Evolutionary conservation across 225 moss, liverwort and hornwort genomes (phyloP).

Genomic region (Asterella californica): DNA sequence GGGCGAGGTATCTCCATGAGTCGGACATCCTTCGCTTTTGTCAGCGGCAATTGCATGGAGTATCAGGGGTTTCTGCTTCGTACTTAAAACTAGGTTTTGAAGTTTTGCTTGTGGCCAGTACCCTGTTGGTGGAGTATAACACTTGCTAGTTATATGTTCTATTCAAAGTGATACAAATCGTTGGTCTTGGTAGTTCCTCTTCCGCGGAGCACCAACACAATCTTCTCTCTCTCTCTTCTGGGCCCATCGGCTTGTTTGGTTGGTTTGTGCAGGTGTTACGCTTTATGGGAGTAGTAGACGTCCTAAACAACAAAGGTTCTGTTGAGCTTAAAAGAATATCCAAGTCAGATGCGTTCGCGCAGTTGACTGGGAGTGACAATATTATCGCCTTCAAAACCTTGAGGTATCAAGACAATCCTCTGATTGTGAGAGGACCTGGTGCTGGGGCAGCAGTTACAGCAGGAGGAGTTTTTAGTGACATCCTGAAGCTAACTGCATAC

Average conservation of each 20-base stretch:
- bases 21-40: neutral
- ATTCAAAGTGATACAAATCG: neutral
- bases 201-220: neutral
- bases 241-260: neutral
- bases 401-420: constrained; percentile 67
- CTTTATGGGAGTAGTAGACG: constrained; percentile 86
- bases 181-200: neutral
- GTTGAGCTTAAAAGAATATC: constrained; percentile 67
- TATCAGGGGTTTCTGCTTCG: neutral
- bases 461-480: constrained; percentile 83
- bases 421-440: constrained; percentile 91
- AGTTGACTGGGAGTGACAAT: constrained; percentile 80
- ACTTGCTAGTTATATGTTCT: neutral
- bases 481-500: constrained; percentile 79
- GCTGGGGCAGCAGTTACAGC: constrained; percentile 96
- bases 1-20: constrained; percentile 47
- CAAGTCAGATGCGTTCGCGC: constrained; percentile 72
- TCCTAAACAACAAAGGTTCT: constrained; percentile 60
- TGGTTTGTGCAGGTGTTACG: constrained; percentile 61
- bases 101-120: neutral
- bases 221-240: neutral
- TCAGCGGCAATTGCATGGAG: neutral
- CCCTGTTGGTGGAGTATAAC: neutral
- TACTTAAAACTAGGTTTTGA: neutral
- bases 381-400: constrained; percentile 77